Evolutionary conservation across 495 filamentous ascomycete genomes (phyloP).

Genomic region (Penicillium egyptiacum): DNA sequence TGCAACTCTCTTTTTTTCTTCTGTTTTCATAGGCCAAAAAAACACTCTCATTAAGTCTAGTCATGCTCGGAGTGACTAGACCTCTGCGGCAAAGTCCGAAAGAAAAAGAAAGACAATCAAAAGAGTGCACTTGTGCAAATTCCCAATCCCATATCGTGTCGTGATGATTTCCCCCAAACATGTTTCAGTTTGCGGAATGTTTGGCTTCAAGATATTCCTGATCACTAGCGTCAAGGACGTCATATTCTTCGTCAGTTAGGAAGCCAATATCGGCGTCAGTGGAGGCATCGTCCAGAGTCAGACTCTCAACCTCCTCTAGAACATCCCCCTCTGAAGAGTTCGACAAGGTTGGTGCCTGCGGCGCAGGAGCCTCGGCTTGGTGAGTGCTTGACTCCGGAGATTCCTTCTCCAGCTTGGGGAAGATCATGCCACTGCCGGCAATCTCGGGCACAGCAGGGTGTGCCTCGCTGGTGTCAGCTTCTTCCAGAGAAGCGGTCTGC

Average conservation of each 20-base stretch:
- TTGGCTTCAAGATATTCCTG: constrained; percentile 68
- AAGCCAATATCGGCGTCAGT: constrained; percentile 63
- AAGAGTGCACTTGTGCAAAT: constrained; percentile 23
- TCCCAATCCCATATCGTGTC: constrained; percentile 24
- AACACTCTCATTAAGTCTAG: constrained; percentile 13
- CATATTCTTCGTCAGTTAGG: constrained; percentile 96
- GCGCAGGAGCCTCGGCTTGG: constrained; percentile 44
- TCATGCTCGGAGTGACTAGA: constrained; percentile 8
- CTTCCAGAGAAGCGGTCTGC: constrained; percentile 32
- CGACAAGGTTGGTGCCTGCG: constrained; percentile 36
- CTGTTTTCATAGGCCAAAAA: constrained; percentile 15
- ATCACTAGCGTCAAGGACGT: constrained; percentile 92
- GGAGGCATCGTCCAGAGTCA: constrained; percentile 61
- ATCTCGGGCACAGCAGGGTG: constrained; percentile 14
- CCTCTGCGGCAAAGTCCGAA: constrained; percentile 17
- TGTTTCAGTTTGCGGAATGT: constrained; percentile 29
- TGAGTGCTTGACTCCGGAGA: constrained; percentile 80
- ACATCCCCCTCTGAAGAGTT: constrained; percentile 53
- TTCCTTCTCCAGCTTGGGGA: constrained; percentile 95
- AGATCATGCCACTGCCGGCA: constrained; percentile 77
- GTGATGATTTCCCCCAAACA: constrained; percentile 1
- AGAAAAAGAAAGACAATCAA: constrained; percentile 22
- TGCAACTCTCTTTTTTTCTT: constrained; percentile 6
- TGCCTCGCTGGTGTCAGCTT: constrained; percentile 8
- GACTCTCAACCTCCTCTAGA: constrained; percentile 65